phyloP scores from a whole-genome alignment of 2,329 filamentous ascomycete genomes.

The Sporothrix luriei region DNA sequence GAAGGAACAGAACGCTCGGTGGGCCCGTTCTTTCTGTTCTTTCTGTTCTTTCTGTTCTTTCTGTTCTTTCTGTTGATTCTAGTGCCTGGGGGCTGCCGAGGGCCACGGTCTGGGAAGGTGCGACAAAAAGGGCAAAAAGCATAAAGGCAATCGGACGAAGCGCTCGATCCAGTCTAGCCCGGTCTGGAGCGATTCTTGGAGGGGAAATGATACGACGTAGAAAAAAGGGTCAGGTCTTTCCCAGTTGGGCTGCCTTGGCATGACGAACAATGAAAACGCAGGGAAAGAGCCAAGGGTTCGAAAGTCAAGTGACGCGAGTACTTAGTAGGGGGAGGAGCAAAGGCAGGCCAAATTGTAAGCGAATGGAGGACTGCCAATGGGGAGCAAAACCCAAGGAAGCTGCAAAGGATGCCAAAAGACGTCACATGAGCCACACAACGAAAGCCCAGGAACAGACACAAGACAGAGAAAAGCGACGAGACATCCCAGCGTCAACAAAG shows the following conservation, averaged over 20 bases:
- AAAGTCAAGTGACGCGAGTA: no score
- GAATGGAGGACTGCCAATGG: no score
- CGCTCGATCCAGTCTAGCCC: constrained; percentile 17
- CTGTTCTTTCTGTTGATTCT: no score
- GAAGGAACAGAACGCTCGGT: background rate
- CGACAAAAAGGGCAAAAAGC: background rate
- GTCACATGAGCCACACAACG: background rate
- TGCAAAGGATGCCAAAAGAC: background rate
- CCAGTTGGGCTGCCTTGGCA: no score
- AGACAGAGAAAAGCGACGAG: background rate
- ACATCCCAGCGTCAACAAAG: background rate
- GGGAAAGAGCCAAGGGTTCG: background rate
- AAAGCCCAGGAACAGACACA: background rate
- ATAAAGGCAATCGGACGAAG: constrained; percentile 16
- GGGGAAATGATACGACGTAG: no score
- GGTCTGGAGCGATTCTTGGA: background rate
- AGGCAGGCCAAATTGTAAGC: no score
- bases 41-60: no score
- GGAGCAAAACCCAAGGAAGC: no score
- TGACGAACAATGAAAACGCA: background rate
- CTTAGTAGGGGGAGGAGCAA: no score
- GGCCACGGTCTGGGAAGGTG: no score
- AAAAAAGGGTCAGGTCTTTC: no score
- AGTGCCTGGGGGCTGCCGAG: background rate
- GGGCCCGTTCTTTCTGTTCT: background rate